Percentiles rank a stretch among this genome's conserved stretches.
These are phyloP conservation scores for Pleurotus sapidus DNA, from an alignment of 768 basidiomycete genomes.

Conservation along the genomic window DNA sequence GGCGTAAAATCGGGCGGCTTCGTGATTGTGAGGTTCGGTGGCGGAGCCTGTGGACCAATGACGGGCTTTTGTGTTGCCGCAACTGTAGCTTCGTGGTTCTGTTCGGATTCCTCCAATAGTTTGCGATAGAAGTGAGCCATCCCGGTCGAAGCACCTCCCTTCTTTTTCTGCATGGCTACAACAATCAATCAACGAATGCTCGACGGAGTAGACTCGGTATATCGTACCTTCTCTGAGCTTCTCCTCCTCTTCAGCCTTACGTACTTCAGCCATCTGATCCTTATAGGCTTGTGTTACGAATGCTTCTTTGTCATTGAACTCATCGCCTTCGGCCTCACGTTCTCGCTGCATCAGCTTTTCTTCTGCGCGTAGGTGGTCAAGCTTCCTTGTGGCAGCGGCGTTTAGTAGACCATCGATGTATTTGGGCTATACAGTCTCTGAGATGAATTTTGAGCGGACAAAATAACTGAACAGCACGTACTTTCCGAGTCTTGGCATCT, in stretches of 20 bases:
- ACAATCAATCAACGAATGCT: neutral
- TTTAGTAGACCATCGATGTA: conserved; percentile 81
- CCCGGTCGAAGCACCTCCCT: conserved; percentile 59
- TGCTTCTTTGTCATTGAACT: conserved; percentile 92
- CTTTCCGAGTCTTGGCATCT: conserved; percentile 78
- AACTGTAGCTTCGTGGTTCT: conserved; percentile 84
- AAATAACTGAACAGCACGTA: conserved; percentile 27
- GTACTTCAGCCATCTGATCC: conserved; percentile 91
- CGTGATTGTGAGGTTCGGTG: conserved; percentile 69
- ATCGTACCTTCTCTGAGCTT: conserved; percentile 77
- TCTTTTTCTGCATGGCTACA: conserved; percentile 61
- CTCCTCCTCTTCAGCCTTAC: conserved; percentile 92
- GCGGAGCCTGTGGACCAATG: conserved; percentile 62
- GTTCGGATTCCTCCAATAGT: conserved; percentile 74
- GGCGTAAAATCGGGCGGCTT: conserved; percentile 65
- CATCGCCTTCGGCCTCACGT: conserved; percentile 88
- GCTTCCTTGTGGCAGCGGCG: conserved; percentile 81
- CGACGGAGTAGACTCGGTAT: neutral
- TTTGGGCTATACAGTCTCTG: conserved; percentile 64
- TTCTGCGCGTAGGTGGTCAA: conserved; percentile 91
- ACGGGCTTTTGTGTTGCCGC: conserved; percentile 66
- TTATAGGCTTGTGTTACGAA: conserved; percentile 98
- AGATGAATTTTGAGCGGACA: conserved; percentile 4
- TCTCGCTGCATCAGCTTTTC: conserved; percentile 97
- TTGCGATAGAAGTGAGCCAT: conserved; percentile 84